Evolutionary conservation across 1,139 yeast genomes (phyloP), one percentile per base, ranked within the genome.

Genomic region (Groenewaldozyma auringiensis): DNA sequence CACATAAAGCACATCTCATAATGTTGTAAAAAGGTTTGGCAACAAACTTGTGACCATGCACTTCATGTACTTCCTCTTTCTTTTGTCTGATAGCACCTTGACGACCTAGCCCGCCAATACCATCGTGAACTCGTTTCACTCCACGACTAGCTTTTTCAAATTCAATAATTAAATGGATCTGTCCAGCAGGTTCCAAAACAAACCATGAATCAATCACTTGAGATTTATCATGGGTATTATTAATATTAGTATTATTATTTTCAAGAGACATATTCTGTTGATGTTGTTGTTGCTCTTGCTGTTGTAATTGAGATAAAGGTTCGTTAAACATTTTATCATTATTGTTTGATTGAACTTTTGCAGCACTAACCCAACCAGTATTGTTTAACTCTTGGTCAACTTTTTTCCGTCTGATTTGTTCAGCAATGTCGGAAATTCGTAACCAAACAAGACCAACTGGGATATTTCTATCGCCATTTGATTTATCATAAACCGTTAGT

Each of bases 361-460:
- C 58, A 4, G 96, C 96, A 47, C 87, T 77, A 13, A 86, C 84
- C 98, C 97, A 92, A 36, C 94, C 95, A 47, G 81, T 77, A 39
- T 72, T 76, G 3, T 81, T 83, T 50, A 76, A 67, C 43, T 86
- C 89, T 56, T 78, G 79, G 32, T 82, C 89, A 21, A 85, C 94
- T 54, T 86, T 87, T 61, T 83, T 84, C 60, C 92, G 84, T 66
- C 98, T 86, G 47, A 92, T 74, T 54, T 92, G 97, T 67, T 92
- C 98, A 1, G 94, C 88, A 43, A 92, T 76, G 63, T 92, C 98
- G 3, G 94, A 81, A 34, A 92, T 73, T 37, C 92, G 75, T 34
- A 89, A 76, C 97, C 97, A 92, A 57, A 85, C 79, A 38, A 92
- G 73, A 2, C 95, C 98, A n/a, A 92, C 95, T 0, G 98, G 97